These are phyloP conservation scores for Globisporangium nodosum DNA, from an alignment of 352 stramenopile species.

Conservation along the genomic window DNA sequence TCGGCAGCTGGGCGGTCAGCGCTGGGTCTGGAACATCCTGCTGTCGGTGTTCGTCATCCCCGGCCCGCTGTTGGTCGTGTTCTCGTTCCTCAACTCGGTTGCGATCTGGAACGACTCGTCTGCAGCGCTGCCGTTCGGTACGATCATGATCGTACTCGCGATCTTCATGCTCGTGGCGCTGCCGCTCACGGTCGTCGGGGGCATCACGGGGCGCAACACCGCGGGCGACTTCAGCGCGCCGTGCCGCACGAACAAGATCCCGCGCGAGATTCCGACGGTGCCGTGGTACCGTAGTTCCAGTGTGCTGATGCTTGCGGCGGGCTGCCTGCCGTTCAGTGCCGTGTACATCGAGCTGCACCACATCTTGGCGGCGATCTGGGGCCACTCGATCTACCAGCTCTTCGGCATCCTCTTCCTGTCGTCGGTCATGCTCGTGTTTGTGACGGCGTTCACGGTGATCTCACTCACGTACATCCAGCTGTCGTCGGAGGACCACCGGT, in stretches of 20 bases:
- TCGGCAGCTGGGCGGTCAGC: conserved; percentile 88
- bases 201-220: conserved; percentile 93
- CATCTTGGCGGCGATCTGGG: conserved; percentile 98
- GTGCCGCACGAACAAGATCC: conserved; percentile 95
- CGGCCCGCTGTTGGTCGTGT: conserved; percentile 87
- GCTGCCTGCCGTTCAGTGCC: conserved; percentile 95
- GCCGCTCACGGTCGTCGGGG: conserved; percentile 92
- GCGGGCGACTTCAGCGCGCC: conserved; percentile 89
- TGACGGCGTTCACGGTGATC: conserved; percentile 97
- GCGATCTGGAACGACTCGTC: conserved; percentile 94
- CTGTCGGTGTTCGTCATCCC: conserved; percentile 91
- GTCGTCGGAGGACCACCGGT: conserved; percentile 94
- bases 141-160: conserved; percentile 92
- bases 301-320: conserved; percentile 90
- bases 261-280: conserved; percentile 90
- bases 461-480: conserved; percentile 98
- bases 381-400: conserved; percentile 98
- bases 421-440: conserved; percentile 94
- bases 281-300: conserved; percentile 84
- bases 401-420: conserved; percentile 97
- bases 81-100: conserved; percentile 94
- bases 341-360: conserved; percentile 99
- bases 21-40: conserved; percentile 95
- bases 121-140: conserved; percentile 93
- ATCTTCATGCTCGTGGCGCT: conserved; percentile 92